Evolutionary conservation across 495 filamentous ascomycete genomes (phyloP).

Genomic region (Neurospora pannonica): DNA sequence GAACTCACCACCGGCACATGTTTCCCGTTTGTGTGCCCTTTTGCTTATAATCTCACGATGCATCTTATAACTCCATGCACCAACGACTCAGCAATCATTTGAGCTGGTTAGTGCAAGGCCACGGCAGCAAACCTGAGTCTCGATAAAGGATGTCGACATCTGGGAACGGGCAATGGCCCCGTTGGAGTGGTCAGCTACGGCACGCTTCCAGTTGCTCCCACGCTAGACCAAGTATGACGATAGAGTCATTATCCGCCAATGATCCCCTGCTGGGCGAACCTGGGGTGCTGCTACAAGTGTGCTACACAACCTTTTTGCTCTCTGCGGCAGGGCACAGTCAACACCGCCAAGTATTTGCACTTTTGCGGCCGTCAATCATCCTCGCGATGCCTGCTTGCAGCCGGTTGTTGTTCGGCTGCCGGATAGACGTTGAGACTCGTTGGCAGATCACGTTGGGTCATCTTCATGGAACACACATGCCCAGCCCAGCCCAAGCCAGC

Average conservation of each 20-base stretch:
- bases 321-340: not conserved
- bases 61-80: not conserved
- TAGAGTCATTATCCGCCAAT: not conserved
- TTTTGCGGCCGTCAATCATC: not conserved
- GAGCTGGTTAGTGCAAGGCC: not conserved
- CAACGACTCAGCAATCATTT: not conserved
- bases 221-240: not conserved
- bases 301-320: not conserved
- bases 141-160: not conserved
- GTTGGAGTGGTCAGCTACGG: too few relatives aligned
- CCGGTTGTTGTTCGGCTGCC: not conserved
- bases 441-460: slow-evolving; percentile 4
- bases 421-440: not conserved
- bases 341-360: not conserved
- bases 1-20: not conserved
- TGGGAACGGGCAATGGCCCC: too few relatives aligned
- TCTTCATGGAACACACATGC: not conserved
- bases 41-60: not conserved
- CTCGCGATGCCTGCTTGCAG: not conserved
- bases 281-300: not conserved
- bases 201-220: not conserved
- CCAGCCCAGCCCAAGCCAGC: not conserved
- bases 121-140: not conserved
- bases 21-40: not conserved
- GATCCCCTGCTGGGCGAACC: not conserved